Evolutionary conservation across 768 basidiomycete genomes (phyloP), one percentile per base, ranked within the genome.

Genomic region (Pleurotus djamor): DNA sequence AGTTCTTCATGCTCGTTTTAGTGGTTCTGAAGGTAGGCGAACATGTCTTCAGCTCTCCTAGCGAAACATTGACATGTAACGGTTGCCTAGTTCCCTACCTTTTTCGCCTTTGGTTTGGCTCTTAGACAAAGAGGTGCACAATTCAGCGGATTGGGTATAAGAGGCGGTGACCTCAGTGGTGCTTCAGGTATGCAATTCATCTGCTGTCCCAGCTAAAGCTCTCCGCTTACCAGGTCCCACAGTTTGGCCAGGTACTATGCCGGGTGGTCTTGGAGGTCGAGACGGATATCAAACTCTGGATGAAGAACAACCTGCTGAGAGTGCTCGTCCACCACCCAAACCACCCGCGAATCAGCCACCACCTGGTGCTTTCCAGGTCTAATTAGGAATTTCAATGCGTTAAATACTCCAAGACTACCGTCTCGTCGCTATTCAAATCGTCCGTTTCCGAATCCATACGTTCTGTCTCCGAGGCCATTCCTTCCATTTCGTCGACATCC

Each of bases 211-310:
- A 33, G 44, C 63, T 58, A 59, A 38, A 45, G 63, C 38, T 5
- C 28, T 55, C n/a, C 52, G 33, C 21, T 28, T 28, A 28, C 21
- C 21, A 28, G 21, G 21, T 28, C 21, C 21, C 21, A 28, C 59
- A 90, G 88, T 90, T 13, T 90, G 88, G 88, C 82, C 87, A 16
- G 54, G 54, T 32, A 41, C 54, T 32, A 90, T 90, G 88, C 88
- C 88, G 4, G 88, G 88, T 12, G 86, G 86, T 1, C 86, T 88
- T 64, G 64, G 71, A 37, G 75, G 74, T 21, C 76, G 81, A 43
- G 83, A 83, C 55, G 84, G 86, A 5, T 88, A 88, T 67, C 86
- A 88, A 66, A 80, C 76, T 43, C 79, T 88, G 9, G 83, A 84
- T 55, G 86, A 84, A 38, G 83, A 86, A 61, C 36, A 64, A 57